Conservation (phyloP, 192 early-diverging fungal genomes). For the Oehlia diaphana region DNA sequence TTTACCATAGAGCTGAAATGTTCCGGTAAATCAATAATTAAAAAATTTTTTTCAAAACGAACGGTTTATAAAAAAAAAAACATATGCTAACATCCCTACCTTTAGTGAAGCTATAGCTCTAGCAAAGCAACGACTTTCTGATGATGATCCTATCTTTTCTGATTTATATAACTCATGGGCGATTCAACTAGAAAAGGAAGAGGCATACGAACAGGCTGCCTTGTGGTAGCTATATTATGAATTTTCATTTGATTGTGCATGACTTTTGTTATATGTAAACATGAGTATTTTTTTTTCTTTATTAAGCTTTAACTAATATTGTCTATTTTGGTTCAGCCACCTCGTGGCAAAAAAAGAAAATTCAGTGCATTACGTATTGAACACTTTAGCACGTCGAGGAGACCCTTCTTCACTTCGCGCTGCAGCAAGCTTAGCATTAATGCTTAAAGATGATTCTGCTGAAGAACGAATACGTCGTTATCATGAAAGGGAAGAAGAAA, state of each 20-base stretch:
- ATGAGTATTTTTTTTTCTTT: background rate
- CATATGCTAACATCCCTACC: background rate
- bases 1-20: constrained; percentile 38
- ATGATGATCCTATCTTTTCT: constrained; percentile 30
- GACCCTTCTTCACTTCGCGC: constrained; percentile 17
- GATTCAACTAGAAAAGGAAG: constrained; percentile 29
- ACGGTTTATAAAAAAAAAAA: background rate
- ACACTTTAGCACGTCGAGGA: constrained; percentile 18
- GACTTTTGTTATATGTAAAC: background rate
- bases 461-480: constrained; percentile 22
- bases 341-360: constrained; percentile 11
- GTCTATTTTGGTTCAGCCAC: constrained; percentile 3
- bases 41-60: background rate
- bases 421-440: constrained; percentile 22
- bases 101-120: constrained; percentile 40
- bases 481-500: constrained; percentile 10
- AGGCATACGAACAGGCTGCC: constrained; percentile 31
- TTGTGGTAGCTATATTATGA: constrained; percentile 29
- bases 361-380: constrained; percentile 15
- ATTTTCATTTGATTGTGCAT: background rate
- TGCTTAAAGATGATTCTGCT: constrained; percentile 14
- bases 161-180: constrained; percentile 37
- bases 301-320: background rate
- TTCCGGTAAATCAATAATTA: constrained; percentile 36
- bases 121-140: constrained; percentile 34